Evolutionary conservation across 78 protist species (phyloP), one percentile per base, ranked within the genome.

Genomic region (Emiliania huxleyi): DNA sequence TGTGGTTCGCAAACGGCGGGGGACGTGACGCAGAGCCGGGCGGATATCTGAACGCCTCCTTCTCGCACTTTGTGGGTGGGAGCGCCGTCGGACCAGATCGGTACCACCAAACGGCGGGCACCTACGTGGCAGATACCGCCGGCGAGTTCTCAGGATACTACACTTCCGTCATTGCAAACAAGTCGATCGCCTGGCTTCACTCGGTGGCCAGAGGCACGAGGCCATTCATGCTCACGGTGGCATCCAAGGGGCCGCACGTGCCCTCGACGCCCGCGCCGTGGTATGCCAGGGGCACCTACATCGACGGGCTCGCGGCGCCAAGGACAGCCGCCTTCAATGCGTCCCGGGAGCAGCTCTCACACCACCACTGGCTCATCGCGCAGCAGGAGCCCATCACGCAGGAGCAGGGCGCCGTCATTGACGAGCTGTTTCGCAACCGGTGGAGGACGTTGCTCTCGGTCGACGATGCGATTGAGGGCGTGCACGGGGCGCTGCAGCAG

Each of bases 381-480:
- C 8, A 3, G 26, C 1, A 8, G 11, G 49, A 11, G 38, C 6
- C 6, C 40, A 1, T 52, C 83, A 90, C 69, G 6, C 40, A 2
- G 18, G 42, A 15, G 25, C 26, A 11, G 22, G 12, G 49, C n/a
- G 83, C 69, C 49, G 44, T 25, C 35, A 90, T 52, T 37, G 29
- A 22, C 88, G 12, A 71, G 52, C 11, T 18, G 2, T 75, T 69
- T 29, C 93, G 95, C 79, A 29, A 69, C 45, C 91, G 93, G 46
- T 84, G 52, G 77, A 6, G 56, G 12, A 26, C 94, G 46, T 87
- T 94, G 1, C 85, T 45, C 87, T 88, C 93, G 8, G 96, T 94
- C 37, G 96, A 94, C 35, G 96, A 91, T 18, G 29, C 77, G 91
- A n/a, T 91, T n/a, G n/a, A n/a, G n/a, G n/a, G n/a, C n/a, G n/a